Conservation (phyloP, 305 asterid genomes). For the Fraxinus albicans region DNA sequence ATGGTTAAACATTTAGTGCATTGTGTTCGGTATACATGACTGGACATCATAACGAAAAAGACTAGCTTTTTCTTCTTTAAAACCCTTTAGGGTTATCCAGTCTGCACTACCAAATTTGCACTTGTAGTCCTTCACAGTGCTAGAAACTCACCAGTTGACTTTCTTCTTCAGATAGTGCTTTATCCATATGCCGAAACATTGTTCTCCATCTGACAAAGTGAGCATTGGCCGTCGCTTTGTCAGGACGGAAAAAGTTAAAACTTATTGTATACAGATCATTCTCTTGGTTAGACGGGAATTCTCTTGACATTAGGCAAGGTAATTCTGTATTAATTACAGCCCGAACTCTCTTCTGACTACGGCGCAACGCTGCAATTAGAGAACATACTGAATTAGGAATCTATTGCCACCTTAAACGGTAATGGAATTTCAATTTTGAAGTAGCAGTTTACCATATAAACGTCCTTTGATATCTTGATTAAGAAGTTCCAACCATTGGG, state of each 20-base stretch:
- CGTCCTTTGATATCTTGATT: conserved; percentile 53
- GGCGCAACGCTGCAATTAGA: conserved; percentile 41
- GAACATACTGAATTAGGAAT: not conserved
- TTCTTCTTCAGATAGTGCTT: conserved; percentile 82
- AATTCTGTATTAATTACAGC: conserved; percentile 46
- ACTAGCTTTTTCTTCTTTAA: not conserved
- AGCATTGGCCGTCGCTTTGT: conserved; percentile 15
- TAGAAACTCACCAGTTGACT: conserved; percentile 56
- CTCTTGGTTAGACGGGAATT: conserved; percentile 39
- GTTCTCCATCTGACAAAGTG: conserved; percentile 65
- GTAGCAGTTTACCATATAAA: conserved; percentile 38
- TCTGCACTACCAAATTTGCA: not conserved
- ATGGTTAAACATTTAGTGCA: conserved; percentile 2
- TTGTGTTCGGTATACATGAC: not conserved
- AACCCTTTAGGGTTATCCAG: not conserved
- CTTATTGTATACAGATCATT: conserved; percentile 21
- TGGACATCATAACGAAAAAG: not conserved
- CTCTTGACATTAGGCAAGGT: conserved; percentile 44
- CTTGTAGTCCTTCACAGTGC: not conserved
- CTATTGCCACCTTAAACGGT: not conserved
- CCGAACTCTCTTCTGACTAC: conserved; percentile 51
- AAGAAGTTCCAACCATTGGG: conserved; percentile 59
- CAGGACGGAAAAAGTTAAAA: not conserved
- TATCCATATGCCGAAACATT: conserved; percentile 73
- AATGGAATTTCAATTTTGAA: not conserved